phyloP scores from a whole-genome alignment of 768 basidiomycete species.

The Tricholoma matsutake region DNA sequence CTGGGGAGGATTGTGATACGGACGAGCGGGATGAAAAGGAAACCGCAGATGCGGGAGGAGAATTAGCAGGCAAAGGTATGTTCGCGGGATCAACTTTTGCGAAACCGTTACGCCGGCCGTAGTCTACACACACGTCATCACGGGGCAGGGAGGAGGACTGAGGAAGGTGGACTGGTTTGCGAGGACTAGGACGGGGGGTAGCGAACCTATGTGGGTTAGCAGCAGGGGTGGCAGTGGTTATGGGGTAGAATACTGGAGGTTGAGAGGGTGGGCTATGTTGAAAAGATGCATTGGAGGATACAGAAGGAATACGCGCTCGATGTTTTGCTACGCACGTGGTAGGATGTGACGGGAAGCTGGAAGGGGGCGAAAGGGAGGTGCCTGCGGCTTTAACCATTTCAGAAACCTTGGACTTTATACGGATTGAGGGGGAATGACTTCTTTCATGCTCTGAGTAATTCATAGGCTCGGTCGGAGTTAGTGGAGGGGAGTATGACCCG shows the following conservation, averaged over 20 bases:
- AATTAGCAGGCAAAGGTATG: conserved; percentile 64
- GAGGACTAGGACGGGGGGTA: conserved; percentile 31
- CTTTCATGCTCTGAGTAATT: conserved; percentile 9
- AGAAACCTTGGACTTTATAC: conserved; percentile 64
- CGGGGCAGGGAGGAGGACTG: conserved; percentile 24
- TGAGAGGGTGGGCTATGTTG: conserved; percentile 25
- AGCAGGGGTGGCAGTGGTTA: conserved; percentile 51
- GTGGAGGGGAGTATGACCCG: conserved; percentile 16
- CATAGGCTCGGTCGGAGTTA: conserved; percentile 11
- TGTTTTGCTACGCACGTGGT: conserved; percentile 23
- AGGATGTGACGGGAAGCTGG: conserved; percentile 22
- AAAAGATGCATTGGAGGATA: conserved; percentile 34
- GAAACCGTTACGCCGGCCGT: conserved; percentile 11
- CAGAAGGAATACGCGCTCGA: conserved; percentile 39
- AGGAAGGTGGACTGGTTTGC: conserved; percentile 28
- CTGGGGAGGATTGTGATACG: conserved; percentile 46
- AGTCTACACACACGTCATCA: conserved; percentile 7
- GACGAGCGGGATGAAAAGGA: conserved; percentile 82
- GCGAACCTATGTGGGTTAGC: conserved; percentile 58
- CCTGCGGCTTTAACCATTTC: conserved; percentile 37
- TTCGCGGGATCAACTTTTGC: conserved; percentile 51
- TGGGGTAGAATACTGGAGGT: conserved; percentile 45
- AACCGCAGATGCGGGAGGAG: conserved; percentile 67
- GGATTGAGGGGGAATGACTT: conserved; percentile 28
- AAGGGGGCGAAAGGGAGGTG: conserved; percentile 18